Percentiles rank a stretch among this genome's conserved stretches.
phyloP scores from a whole-genome alignment of 768 basidiomycete species.

The Chalciporus pseudorubinellus region DNA sequence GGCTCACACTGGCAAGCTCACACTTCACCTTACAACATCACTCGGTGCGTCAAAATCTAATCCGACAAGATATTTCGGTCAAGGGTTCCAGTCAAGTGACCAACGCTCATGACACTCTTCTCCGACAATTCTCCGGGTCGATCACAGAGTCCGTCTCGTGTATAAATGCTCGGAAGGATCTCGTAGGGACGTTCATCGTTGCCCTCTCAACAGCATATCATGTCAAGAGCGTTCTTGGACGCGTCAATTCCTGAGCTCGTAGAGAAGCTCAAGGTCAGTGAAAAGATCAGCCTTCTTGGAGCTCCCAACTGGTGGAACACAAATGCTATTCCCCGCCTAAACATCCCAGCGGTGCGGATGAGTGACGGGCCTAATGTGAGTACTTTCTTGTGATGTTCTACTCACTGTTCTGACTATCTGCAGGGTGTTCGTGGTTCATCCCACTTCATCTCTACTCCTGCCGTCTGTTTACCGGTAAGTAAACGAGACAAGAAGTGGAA shows the following conservation, averaged over 20 bases:
- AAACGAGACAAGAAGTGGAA: background rate
- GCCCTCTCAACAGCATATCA: background rate
- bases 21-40: no score
- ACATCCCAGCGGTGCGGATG: constrained; percentile 68
- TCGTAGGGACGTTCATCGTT: background rate
- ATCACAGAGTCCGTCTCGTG: background rate
- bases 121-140: background rate
- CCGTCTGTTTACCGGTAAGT: constrained; percentile 62
- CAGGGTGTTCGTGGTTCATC: constrained; percentile 68
- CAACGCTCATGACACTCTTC: background rate
- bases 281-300: constrained; percentile 61
- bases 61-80: background rate
- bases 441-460: constrained; percentile 61
- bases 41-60: background rate
- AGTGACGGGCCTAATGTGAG: constrained; percentile 66
- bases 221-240: constrained; percentile 46
- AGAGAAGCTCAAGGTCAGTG: constrained; percentile 52
- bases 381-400: background rate
- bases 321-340: constrained; percentile 50
- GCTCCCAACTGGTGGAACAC: constrained; percentile 77
- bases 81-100: background rate
- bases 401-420: background rate
- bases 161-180: background rate
- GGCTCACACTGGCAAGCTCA: no score
- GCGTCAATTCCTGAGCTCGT: constrained; percentile 54